Evolutionary conservation across 495 filamentous ascomycete species (phyloP), one percentile per base, ranked within the genome.

Genomic region (Tetracladium setigerum): DNA sequence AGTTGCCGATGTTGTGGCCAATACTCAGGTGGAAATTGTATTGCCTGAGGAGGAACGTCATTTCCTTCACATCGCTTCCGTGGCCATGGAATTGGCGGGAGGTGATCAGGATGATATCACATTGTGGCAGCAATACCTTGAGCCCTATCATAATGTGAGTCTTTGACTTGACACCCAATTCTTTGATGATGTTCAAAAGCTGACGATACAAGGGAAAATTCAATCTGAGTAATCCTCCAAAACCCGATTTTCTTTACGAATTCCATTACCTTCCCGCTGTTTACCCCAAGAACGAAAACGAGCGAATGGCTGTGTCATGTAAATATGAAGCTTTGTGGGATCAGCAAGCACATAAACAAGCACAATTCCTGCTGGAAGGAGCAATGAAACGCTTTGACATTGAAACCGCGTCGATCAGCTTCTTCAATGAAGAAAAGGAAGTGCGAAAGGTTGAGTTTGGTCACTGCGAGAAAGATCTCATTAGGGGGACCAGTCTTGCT

Each of bases 211-310:
- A 70, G 57, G 67, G 67, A 15, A 47, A 58, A 11, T 69, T 60
- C 54, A 70, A 67, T 48, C 27, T 69, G 33, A 61, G 50, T 8
- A 53, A 59, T 34, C 67, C 67, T 8, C 67, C 67, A n/a, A 48
- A 57, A 15, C 61, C 65, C 31, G 63, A 65, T 31, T 52, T 45
- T 35, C 44, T 41, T 14, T 50, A 46, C n/a, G n/a, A 37, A 18
- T 66, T 64, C 30, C 39, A 50, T 40, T 60, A 57, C 39, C 56
- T 70, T 9, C 44, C 54, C 38, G 61, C 65, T 11, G 53, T 62
- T 2, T 32, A 53, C 14, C 62, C 66, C 5, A 48, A 50, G 6
- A 58, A 60, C 35, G 66, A 69, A 39, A 55, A 39, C 11, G 31
- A 58, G 11, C 54, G 66, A 46, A 27, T 64, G 11, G 47, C 53